phyloP scores from a whole-genome alignment of 768 basidiomycete species.

The Tulasnella calospora region DNA sequence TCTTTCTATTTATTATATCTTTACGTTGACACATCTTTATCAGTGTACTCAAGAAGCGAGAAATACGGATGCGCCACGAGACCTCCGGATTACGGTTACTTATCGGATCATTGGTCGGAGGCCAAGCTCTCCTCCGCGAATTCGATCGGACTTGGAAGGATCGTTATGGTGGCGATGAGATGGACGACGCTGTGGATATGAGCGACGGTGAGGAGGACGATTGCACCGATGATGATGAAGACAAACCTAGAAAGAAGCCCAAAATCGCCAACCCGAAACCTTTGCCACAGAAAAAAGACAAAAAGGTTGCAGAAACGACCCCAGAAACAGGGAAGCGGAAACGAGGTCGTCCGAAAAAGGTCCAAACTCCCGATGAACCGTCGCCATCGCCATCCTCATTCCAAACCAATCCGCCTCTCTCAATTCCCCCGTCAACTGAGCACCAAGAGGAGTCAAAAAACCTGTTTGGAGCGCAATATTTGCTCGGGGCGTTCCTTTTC shows the following conservation, averaged over 20 bases:
- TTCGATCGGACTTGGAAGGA: slow-evolving; percentile 75
- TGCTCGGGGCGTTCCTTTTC: slow-evolving; percentile 75
- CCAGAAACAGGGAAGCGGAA: slow-evolving; percentile 67
- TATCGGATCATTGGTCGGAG: slow-evolving; percentile 65
- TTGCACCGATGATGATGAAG: slow-evolving; percentile 42
- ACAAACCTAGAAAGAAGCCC: slow-evolving; percentile 57
- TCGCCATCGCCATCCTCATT: slow-evolving; percentile 18
- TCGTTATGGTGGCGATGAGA: slow-evolving; percentile 70
- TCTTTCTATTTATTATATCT: slow-evolving; percentile 8
- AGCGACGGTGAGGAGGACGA: slow-evolving; percentile 31
- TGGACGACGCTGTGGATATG: slow-evolving; percentile 48
- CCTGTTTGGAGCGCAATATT: slow-evolving; percentile 49
- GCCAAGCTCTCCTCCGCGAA: slow-evolving; percentile 60
- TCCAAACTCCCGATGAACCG: slow-evolving; percentile 45
- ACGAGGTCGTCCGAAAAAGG: slow-evolving; percentile 75
- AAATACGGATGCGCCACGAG: slow-evolving; percentile 63
- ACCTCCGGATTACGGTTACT: slow-evolving; percentile 69
- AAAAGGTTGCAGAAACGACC: slow-evolving; percentile 42
- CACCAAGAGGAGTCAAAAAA: slow-evolving; percentile 22
- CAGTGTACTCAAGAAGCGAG: slow-evolving; percentile 76
- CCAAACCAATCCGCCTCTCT: slow-evolving; percentile 22
- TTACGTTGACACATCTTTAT: slow-evolving; percentile 25
- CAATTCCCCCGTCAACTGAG: not conserved
- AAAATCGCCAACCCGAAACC: slow-evolving; percentile 48
- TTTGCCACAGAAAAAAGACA: slow-evolving; percentile 42